Percentiles rank a stretch among this genome's conserved stretches.
phyloP scores from a whole-genome alignment of 1,139 yeast genomes.

The Kazachstania sp. region DNA sequence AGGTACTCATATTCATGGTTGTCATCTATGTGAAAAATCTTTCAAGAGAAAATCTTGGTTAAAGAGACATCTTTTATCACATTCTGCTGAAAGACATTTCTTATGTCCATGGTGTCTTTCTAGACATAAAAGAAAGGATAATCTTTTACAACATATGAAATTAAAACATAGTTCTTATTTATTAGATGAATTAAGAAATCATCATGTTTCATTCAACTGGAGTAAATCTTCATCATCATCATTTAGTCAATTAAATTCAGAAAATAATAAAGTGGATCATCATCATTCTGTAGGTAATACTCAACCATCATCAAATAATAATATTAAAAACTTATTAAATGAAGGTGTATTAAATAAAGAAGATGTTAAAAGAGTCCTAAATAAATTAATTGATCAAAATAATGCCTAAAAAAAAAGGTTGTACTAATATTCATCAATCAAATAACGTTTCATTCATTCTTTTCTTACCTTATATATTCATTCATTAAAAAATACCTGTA shows the following conservation, averaged over 20 bases:
- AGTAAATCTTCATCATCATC: conserved; percentile 2
- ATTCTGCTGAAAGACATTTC: conserved; percentile 80
- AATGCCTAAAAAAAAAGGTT: neutral
- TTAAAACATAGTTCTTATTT: conserved; percentile 24
- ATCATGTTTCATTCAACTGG: conserved; percentile 14
- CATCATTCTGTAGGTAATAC: neutral
- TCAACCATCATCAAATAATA: neutral
- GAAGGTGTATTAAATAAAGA: conserved; percentile 27
- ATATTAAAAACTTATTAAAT: conserved; percentile 20
- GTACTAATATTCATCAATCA: neutral
- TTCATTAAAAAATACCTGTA: neutral
- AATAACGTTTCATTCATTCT: neutral
- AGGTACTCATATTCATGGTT: conserved; percentile 36
- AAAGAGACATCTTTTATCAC: conserved; percentile 80
- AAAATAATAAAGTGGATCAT: neutral
- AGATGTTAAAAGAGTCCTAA: conserved; percentile 25
- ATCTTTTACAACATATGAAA: conserved; percentile 31
- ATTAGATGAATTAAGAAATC: conserved; percentile 19
- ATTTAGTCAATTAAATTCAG: conserved; percentile 1
- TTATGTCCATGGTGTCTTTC: conserved; percentile 72
- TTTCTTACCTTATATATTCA: neutral
- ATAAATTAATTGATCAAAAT: conserved; percentile 17
- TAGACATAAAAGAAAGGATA: conserved; percentile 65
- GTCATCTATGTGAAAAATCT: conserved; percentile 66
- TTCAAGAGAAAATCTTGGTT: conserved; percentile 92